phyloP scores from a whole-genome alignment of 768 basidiomycete genomes.

The Psilocybe azurescens region DNA sequence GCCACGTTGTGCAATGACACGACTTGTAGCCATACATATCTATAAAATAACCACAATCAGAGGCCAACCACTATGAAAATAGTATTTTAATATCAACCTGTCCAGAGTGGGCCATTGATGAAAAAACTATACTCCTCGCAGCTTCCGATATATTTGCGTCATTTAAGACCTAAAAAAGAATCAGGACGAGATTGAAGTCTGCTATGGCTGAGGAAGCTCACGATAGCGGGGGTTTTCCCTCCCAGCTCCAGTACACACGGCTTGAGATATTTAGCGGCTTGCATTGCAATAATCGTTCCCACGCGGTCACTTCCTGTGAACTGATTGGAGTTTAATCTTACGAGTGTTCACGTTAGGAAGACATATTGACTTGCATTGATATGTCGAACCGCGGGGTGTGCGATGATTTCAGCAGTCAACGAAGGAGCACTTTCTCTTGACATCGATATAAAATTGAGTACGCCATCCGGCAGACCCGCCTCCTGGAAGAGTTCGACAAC shows the following conservation, averaged over 20 bases:
- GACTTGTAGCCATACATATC: conserved; percentile 64
- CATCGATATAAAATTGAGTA: conserved; percentile 59
- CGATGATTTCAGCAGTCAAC: conserved; percentile 57
- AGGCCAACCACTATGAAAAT: not conserved
- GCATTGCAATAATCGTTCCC: conserved; percentile 54
- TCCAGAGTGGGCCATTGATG: conserved; percentile 52
- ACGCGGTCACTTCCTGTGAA: conserved; percentile 64
- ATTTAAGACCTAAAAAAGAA: conserved; percentile 45
- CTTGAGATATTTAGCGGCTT: conserved; percentile 61
- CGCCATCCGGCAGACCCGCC: conserved; percentile 66
- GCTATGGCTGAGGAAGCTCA: conserved; percentile 28
- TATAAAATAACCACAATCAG: conserved; percentile 18
- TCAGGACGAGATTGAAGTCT: not conserved
- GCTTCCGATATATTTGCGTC: conserved; percentile 60
- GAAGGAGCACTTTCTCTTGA: conserved; percentile 47
- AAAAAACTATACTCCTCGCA: conserved; percentile 50
- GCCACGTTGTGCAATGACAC: conserved; percentile 55
- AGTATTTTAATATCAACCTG: conserved; percentile 25
- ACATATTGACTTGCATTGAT: conserved; percentile 47
- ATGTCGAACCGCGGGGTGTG: conserved; percentile 54
- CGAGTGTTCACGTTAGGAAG: no score
- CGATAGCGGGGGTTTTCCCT: conserved; percentile 57
- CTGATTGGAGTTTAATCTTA: conserved; percentile 27
- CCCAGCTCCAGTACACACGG: conserved; percentile 62
- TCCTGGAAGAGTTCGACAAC: conserved; percentile 54